These are phyloP conservation scores for Capsicum pubescens DNA, from an alignment of 257 asterid species.

Conservation along the genomic window DNA sequence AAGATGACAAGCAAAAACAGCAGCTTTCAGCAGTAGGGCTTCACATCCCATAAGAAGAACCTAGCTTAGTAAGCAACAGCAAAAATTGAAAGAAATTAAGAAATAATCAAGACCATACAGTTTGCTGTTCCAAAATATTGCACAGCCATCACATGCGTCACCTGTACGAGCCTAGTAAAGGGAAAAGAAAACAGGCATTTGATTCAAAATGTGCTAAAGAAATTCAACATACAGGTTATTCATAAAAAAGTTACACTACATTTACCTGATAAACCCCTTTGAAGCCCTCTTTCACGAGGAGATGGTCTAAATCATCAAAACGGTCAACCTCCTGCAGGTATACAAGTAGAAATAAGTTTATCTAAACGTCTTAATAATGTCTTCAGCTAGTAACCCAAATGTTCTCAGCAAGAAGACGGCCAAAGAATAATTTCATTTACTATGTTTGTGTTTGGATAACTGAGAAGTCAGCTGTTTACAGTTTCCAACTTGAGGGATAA, in stretches of 20 bases:
- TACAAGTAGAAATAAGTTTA: conserved; percentile 14
- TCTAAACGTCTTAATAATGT: not conserved
- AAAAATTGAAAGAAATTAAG: conserved; percentile 14
- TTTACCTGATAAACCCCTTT: conserved; percentile 75
- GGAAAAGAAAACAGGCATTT: conserved; percentile 13
- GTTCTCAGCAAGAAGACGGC: not conserved
- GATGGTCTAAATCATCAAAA: conserved; percentile 62
- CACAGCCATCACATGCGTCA: conserved; percentile 84
- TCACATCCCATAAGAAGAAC: not conserved
- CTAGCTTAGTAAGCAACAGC: not conserved
- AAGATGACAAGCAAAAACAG: not conserved
- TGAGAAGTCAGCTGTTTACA: not conserved
- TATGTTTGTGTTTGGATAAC: not conserved
- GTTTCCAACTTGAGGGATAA: conserved; percentile 9
- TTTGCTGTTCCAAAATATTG: conserved; percentile 73
- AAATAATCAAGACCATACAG: conserved; percentile 54
- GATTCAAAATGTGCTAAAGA: not conserved
- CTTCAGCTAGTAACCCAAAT: not conserved
- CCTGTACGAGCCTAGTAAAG: conserved; percentile 73
- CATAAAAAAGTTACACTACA: conserved; percentile 17
- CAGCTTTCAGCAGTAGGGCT: not conserved
- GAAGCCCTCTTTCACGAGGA: conserved; percentile 73
- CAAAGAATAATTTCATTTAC: not conserved
- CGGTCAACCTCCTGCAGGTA: conserved; percentile 81
- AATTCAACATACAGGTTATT: not conserved